These are phyloP conservation scores for Claviceps sp. DNA, from an alignment of 2,329 filamentous ascomycete species.

Conservation along the genomic window DNA sequence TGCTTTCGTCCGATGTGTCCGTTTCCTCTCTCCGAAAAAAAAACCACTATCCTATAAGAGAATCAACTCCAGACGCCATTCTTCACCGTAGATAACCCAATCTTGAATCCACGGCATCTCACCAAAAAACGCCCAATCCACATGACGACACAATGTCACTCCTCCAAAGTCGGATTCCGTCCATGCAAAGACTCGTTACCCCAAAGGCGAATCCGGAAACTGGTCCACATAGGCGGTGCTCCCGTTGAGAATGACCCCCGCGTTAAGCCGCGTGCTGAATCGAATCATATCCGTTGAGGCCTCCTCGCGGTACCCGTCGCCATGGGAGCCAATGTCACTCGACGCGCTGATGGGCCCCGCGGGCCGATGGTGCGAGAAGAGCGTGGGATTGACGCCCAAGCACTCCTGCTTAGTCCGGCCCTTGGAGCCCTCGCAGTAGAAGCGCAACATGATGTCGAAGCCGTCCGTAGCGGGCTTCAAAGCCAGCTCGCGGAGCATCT, in stretches of 20 bases:
- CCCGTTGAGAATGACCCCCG: conserved; percentile 23
- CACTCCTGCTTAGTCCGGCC: conserved; percentile 23
- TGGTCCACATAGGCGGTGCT: conserved; percentile 15
- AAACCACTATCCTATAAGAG: no score
- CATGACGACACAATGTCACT: no score
- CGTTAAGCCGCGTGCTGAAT: conserved; percentile 28
- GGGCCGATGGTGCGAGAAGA: conserved; percentile 33
- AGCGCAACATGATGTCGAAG: conserved; percentile 31
- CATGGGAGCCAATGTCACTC: conserved; percentile 25
- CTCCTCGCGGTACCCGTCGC: conserved; percentile 15
- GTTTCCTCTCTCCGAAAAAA: no score
- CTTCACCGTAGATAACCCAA: no score
- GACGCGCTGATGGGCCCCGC: conserved; percentile 20
- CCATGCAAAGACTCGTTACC: conserved; percentile 5
- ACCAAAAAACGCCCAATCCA: no score
- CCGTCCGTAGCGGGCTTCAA: conserved; percentile 24
- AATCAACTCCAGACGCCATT: no score
- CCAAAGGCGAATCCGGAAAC: conserved; percentile 4
- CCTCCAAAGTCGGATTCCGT: no score
- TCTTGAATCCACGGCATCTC: no score
- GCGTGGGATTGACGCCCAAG: conserved; percentile 26
- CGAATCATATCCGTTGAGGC: conserved; percentile 22
- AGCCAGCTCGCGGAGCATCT: conserved; percentile 28
- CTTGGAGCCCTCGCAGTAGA: conserved; percentile 29
- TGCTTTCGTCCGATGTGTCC: no score